Percentiles rank a stretch among this genome's conserved stretches.
Conservation (phyloP, 352 stramenopile genomes). For the Elongisporangium prolatum region DNA sequence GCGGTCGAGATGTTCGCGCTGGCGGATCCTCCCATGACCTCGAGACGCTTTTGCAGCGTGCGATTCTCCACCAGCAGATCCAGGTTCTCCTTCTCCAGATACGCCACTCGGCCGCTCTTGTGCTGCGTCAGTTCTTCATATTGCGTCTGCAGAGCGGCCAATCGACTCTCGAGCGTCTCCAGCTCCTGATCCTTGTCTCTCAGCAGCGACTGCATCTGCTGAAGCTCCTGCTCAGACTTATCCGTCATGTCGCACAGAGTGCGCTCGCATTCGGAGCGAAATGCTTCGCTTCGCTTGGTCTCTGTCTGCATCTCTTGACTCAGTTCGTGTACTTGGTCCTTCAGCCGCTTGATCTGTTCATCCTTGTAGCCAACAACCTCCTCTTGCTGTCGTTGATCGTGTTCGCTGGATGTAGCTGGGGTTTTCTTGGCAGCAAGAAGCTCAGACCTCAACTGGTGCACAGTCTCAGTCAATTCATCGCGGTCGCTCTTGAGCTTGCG, state of each 20-base stretch:
- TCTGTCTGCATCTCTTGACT: conserved; percentile 24
- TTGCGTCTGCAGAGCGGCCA: conserved; percentile 22
- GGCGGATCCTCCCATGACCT: conserved; percentile 1
- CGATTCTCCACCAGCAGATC: conserved; percentile 59
- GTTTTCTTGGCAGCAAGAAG: conserved; percentile 6
- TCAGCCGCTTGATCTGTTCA: conserved; percentile 33
- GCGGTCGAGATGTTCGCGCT: not conserved
- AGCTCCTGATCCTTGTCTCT: conserved; percentile 43
- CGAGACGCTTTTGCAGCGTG: conserved; percentile 46
- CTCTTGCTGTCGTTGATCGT: conserved; percentile 14
- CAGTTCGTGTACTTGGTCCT: conserved; percentile 39
- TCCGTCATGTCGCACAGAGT: conserved; percentile 30
- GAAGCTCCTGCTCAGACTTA: conserved; percentile 48
- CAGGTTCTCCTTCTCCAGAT: conserved; percentile 65
- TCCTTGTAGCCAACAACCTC: conserved; percentile 29
- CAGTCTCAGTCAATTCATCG: conserved; percentile 37
- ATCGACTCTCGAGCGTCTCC: conserved; percentile 26
- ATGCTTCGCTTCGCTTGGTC: conserved; percentile 19
- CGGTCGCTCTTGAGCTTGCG: conserved; percentile 61
- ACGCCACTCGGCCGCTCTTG: conserved; percentile 39
- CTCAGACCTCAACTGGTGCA: conserved; percentile 29
- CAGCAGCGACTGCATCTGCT: conserved; percentile 39
- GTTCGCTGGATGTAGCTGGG: conserved; percentile 5
- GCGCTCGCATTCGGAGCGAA: conserved; percentile 27
- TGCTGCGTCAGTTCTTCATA: conserved; percentile 21